A percentile compares a stretch with the other conserved stretches of the same genome.
Conservation (phyloP, 1,284 basidiomycete genomes). For the Macrocystidia cucumis region DNA sequence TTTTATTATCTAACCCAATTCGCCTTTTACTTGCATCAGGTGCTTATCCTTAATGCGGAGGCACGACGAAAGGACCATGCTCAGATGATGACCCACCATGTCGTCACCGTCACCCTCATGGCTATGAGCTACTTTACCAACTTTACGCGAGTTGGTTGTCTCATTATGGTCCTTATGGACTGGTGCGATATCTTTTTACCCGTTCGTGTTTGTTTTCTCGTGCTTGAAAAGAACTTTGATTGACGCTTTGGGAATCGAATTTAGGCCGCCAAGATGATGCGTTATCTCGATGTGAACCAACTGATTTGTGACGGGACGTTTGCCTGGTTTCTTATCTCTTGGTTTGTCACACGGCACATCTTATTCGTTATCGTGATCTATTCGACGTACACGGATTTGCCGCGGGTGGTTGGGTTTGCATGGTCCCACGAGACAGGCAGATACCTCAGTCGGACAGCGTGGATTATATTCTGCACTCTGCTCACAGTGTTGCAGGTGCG, state of each 20-base stretch:
- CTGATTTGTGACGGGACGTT: constrained; percentile 74
- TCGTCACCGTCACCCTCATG: constrained; percentile 84
- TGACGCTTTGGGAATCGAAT: constrained; percentile 1
- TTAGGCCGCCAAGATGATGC: constrained; percentile 89
- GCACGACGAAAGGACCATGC: constrained; percentile 86
- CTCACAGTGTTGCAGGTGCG: constrained; percentile 61
- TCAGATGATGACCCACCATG: constrained; percentile 96
- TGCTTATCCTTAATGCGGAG: constrained; percentile 92
- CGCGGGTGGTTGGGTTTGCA: constrained; percentile 37
- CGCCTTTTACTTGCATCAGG: constrained; percentile 92
- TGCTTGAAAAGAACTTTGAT: constrained; percentile 9
- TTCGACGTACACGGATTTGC: constrained; percentile 46
- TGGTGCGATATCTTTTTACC: constrained; percentile 88
- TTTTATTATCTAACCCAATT: constrained; percentile 88
- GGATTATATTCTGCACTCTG: constrained; percentile 44
- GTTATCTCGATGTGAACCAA: constrained; percentile 66
- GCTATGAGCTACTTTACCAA: constrained; percentile 74
- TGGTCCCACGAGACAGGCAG: constrained; percentile 57
- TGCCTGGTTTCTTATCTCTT: constrained; percentile 78
- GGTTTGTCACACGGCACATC: constrained; percentile 82
- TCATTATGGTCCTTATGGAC: constrained; percentile 91
- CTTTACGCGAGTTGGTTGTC: constrained; percentile 82
- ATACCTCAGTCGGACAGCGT: constrained; percentile 44
- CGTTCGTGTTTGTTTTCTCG: constrained; percentile 39
- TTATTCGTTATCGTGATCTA: constrained; percentile 69